Percentiles rank a stretch among this genome's conserved stretches.
Evolutionary conservation across 352 stramenopile species (phyloP).

Genomic region (Globisporangium okanoganense): DNA sequence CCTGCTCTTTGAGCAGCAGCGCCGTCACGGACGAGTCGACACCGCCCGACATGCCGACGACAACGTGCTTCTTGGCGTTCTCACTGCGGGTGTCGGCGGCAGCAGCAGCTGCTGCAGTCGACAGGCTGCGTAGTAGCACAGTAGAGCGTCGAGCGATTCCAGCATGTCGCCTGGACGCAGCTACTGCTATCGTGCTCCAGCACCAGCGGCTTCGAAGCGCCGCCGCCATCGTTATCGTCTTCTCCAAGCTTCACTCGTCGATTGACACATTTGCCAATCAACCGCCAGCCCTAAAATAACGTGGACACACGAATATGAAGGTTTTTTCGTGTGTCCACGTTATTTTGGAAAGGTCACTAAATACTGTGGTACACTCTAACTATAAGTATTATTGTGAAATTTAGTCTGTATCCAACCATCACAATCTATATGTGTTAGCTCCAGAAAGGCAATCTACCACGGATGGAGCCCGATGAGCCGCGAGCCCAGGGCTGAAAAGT

Average conservation of each 20-base stretch:
- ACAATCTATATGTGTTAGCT: no score
- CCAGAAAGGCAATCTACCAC: constrained; percentile 27
- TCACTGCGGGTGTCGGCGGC: background rate
- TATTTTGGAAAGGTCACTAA: background rate
- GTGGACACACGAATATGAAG: background rate
- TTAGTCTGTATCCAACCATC: no score
- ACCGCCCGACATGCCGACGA: constrained; percentile 97
- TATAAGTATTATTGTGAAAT: no score
- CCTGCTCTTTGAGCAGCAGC: constrained; percentile 87
- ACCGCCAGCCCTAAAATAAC: background rate
- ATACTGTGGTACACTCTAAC: background rate
- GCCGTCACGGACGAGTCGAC: constrained; percentile 97
- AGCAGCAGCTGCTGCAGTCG: background rate
- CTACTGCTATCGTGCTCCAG: background rate
- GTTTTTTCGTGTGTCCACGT: no score
- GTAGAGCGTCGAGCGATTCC: background rate
- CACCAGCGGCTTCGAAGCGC: constrained; percentile 6
- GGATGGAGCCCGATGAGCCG: constrained; percentile 61
- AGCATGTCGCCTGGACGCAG: background rate
- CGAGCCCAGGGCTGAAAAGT: constrained; percentile 59
- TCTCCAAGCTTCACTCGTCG: background rate
- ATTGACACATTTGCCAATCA: constrained; percentile 8
- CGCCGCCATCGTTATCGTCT: background rate
- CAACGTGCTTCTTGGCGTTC: constrained; percentile 68
- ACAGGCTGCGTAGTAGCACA: background rate